phyloP scores from a whole-genome alignment of 2,329 filamentous ascomycete genomes.

The Lasiodiplodia sp. region DNA sequence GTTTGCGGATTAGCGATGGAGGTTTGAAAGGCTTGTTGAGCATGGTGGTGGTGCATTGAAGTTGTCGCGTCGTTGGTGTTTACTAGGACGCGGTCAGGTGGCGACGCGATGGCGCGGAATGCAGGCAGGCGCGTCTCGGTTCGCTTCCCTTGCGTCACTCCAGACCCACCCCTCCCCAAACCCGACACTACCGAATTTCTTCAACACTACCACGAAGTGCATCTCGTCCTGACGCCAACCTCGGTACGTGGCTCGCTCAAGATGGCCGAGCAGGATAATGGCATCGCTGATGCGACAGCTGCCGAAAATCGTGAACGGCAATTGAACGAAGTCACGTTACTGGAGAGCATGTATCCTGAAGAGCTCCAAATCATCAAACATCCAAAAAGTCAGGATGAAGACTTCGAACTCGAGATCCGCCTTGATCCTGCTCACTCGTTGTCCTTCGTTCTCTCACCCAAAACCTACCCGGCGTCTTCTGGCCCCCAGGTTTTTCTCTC shows the following conservation, averaged over 20 bases:
- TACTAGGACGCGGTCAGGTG: slow-evolving; percentile 23
- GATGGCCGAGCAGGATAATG: neutral
- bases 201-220: neutral
- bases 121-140: slow-evolving; percentile 4
- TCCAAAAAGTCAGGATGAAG: slow-evolving; percentile 12
- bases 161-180: neutral
- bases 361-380: slow-evolving; percentile 24
- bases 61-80: neutral
- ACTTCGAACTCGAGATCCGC: slow-evolving; percentile 12
- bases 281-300: neutral
- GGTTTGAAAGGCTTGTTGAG: slow-evolving; percentile 46
- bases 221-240: too few relatives aligned
- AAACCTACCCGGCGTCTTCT: slow-evolving; percentile 12
- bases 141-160: slow-evolving; percentile 7
- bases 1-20: slow-evolving; percentile 41
- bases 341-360: slow-evolving; percentile 28
- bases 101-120: neutral
- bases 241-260: neutral
- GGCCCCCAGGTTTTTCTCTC: slow-evolving; percentile 15
- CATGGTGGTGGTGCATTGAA: slow-evolving; percentile 26
- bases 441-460: slow-evolving; percentile 23
- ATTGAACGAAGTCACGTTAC: slow-evolving; percentile 22
- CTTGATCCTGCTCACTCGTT: slow-evolving; percentile 6
- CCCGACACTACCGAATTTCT: neutral
- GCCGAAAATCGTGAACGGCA: slow-evolving; percentile 26